phyloP scores from a whole-genome alignment of 1,284 basidiomycete genomes.

The Microbotryomycetes sp. region DNA sequence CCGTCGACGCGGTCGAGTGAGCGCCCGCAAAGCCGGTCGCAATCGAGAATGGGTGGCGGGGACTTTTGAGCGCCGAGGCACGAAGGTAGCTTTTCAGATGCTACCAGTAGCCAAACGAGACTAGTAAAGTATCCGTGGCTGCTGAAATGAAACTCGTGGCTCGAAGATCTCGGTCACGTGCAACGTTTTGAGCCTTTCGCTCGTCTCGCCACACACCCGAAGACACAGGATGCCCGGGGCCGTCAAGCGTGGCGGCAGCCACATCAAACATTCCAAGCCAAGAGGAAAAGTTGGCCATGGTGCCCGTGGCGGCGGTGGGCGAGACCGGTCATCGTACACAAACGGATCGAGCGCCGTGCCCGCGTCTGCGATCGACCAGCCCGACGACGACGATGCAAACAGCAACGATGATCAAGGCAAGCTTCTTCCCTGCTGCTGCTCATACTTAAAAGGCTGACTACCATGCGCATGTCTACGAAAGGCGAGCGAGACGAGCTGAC shows the following conservation, averaged over 20 bases:
- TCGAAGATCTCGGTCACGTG: no score
- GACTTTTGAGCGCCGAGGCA: not conserved
- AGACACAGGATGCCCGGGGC: not conserved
- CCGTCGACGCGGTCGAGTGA: not conserved
- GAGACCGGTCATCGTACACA: conserved; percentile 16
- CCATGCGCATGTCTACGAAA: not conserved
- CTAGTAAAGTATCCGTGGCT: not conserved
- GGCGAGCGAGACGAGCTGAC: conserved; percentile 11
- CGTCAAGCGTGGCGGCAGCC: not conserved
- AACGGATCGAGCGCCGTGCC: conserved; percentile 20
- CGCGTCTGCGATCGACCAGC: conserved; percentile 25
- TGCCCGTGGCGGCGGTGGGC: conserved; percentile 7
- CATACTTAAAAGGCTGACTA: no score
- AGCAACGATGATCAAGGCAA: no score
- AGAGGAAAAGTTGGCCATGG: not conserved
- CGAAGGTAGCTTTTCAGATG: no score
- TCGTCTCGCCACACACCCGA: not conserved
- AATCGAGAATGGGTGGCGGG: not conserved
- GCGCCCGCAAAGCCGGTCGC: not conserved
- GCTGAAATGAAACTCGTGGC: not conserved
- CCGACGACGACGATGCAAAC: not conserved
- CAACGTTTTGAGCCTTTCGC: no score
- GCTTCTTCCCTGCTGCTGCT: no score
- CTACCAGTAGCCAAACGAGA: no score
- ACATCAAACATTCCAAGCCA: not conserved